Base-by-base conservation (phyloP, 495 filamentous ascomycete genomes). In the Talaromyces liani region DNA sequence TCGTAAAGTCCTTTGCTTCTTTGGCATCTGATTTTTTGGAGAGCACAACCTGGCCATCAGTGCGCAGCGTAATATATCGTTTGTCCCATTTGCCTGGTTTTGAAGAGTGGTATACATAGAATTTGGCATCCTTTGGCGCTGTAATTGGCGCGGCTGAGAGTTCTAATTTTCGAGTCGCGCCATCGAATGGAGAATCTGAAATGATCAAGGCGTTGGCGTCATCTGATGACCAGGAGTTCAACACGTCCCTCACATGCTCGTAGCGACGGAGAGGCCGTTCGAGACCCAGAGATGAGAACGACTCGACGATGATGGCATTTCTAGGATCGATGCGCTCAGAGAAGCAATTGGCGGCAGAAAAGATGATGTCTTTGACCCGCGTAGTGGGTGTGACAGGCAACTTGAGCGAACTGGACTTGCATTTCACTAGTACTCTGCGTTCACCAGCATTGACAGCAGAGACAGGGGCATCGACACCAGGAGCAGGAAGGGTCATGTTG, bases 181-280 rank as follows among this genome's bases (percentile, higher is more conserved):
- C 75, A 9, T 78, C 70, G 14, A 74, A 77, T 24, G 78, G 72
- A 69, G 76, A 78, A 68, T 75, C 79, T 63, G 77, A 83, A 20
- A 96, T 73, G 16, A 88, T 70, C 18, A 97, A 77, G 1, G 77
- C 73, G 69, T 94, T 93, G 65, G 89, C 83, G 1, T 79, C 77
- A 70, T 96, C 92, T 16, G 80, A 75, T 36, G 93, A 86, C 94
- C 94, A 98, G 3, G 92, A 94, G 71, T 93, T 95, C 82, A 97
- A 81, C 27, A 96, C 84, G 72, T 97, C 91, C 39, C 92, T 84
- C 27, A 98, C 81, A 64, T 84, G 85, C 76, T 98, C 94, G 71
- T 97, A 97, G 7, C 84, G 86, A 12, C 94, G 90, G 25, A 98
- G 72, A 4, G 90, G 87, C 54, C 94, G 85, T 69, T 95, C 89